Percentiles rank a stretch among this genome's conserved stretches.
Evolutionary conservation across 1,284 basidiomycete species (phyloP).

Genomic region (Heterobasidion annosum): DNA sequence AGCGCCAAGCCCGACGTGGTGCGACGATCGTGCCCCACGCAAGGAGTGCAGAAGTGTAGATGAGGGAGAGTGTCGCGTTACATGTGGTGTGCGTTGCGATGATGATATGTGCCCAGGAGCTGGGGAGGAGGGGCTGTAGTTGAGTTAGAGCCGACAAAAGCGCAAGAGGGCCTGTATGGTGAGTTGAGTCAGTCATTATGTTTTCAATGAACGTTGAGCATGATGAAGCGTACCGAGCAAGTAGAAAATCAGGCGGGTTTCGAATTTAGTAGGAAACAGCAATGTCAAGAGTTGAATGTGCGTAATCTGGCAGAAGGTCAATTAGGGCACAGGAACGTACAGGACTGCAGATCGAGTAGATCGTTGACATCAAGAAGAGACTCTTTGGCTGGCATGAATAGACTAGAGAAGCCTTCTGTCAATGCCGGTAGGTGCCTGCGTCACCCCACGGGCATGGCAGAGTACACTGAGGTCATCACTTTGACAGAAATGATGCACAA

Average conservation of each 20-base stretch:
- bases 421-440: neutral
- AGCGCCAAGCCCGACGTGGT: neutral
- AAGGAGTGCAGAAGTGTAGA: neutral
- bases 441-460: neutral
- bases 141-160: neutral
- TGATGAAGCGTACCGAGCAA: neutral
- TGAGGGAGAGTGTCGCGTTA: neutral
- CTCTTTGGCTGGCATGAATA: too few species aligned
- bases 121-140: neutral
- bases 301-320: neutral
- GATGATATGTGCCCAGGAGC: neutral
- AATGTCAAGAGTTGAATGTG: slow-evolving; percentile 1
- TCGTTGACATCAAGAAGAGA: neutral
- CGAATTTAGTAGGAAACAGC: neutral
- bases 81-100: neutral
- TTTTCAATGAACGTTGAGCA: neutral
- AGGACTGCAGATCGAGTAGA: neutral
- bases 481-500: neutral
- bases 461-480: neutral
- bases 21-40: neutral
- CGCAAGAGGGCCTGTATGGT: neutral
- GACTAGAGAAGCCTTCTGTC: neutral
- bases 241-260: neutral
- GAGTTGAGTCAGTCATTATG: neutral
- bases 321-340: neutral